A percentile compares a stretch with the other conserved stretches of the same genome.
phyloP scores from a whole-genome alignment of 345 rosid species.

The Noccaea bulbosa region DNA sequence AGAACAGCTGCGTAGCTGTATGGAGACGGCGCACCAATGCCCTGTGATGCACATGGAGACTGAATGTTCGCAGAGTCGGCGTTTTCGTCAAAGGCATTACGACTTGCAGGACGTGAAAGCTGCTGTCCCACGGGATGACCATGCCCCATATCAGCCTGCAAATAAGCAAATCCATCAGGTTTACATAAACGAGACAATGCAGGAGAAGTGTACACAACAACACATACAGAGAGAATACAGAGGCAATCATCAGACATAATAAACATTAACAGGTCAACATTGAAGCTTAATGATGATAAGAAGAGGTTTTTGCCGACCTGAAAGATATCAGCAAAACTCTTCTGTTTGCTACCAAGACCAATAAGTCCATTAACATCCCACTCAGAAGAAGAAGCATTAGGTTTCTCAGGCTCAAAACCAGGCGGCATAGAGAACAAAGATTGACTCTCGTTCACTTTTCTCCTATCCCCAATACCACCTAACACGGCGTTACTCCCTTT shows the following conservation, averaged over 20 bases:
- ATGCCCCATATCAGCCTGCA: slow-evolving; percentile 67
- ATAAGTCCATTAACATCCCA: slow-evolving; percentile 85
- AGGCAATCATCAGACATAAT: slow-evolving; percentile 25
- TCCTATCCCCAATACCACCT: slow-evolving; percentile 66
- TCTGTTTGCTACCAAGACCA: slow-evolving; percentile 77
- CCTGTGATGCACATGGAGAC: slow-evolving; percentile 54
- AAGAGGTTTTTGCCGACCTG: slow-evolving; percentile 58
- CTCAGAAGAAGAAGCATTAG: slow-evolving; percentile 46
- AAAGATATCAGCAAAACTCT: slow-evolving; percentile 75
- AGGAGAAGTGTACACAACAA: no score
- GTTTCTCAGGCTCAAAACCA: slow-evolving; percentile 48
- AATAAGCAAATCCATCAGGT: background rate
- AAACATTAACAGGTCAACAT: background rate
- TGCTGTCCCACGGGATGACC: slow-evolving; percentile 19
- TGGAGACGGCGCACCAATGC: slow-evolving; percentile 55
- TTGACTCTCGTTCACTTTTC: slow-evolving; percentile 50
- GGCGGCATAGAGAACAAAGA: slow-evolving; percentile 70
- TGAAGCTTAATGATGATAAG: background rate
- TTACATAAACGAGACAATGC: no score
- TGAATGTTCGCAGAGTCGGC: slow-evolving; percentile 54
- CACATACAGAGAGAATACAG: slow-evolving; percentile 15
- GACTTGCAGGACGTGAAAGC: slow-evolving; percentile 70
- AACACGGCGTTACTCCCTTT: slow-evolving; percentile 48
- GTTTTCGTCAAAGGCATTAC: slow-evolving; percentile 71
- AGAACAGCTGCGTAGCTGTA: slow-evolving; percentile 78